Evolutionary conservation across 345 rosid genomes (phyloP).

Genomic region (Psidium friedrichsthalianum): DNA sequence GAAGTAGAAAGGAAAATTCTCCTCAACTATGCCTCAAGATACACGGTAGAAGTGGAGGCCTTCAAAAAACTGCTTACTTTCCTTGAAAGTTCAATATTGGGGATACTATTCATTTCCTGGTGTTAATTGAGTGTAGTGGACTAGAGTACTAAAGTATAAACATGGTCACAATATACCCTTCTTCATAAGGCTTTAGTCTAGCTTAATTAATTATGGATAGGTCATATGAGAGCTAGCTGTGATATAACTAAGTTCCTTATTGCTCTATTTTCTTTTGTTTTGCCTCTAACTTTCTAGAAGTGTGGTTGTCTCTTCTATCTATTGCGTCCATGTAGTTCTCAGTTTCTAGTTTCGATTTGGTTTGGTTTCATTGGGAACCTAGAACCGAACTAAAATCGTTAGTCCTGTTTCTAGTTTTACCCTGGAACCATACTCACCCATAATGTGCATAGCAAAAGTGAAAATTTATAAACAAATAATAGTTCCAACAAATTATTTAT

Average conservation of each 20-base stretch:
- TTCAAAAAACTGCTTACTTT: slow-evolving; percentile 78
- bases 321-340: not conserved
- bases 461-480: too few relatives aligned
- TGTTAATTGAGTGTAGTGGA: not conserved
- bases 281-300: not conserved
- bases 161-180: not conserved
- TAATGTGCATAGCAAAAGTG: too few relatives aligned
- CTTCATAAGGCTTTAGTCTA: not conserved
- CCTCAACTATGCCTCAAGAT: slow-evolving; percentile 92
- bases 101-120: not conserved
- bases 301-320: not conserved
- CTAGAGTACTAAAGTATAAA: not conserved
- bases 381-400: too few relatives aligned
- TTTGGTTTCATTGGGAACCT: too few relatives aligned
- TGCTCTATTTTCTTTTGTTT: not conserved
- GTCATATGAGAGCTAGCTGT: not conserved
- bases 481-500: too few relatives aligned
- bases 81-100: slow-evolving; percentile 66
- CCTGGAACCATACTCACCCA: too few relatives aligned
- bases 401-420: too few relatives aligned
- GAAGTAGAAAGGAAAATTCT: slow-evolving; percentile 99
- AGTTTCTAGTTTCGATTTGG: not conserved
- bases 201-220: not conserved
- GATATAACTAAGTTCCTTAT: not conserved
- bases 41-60: slow-evolving; percentile 72